Evolutionary conservation across 441 rosid species (phyloP).

Genomic region (Eruca vesicaria): DNA sequence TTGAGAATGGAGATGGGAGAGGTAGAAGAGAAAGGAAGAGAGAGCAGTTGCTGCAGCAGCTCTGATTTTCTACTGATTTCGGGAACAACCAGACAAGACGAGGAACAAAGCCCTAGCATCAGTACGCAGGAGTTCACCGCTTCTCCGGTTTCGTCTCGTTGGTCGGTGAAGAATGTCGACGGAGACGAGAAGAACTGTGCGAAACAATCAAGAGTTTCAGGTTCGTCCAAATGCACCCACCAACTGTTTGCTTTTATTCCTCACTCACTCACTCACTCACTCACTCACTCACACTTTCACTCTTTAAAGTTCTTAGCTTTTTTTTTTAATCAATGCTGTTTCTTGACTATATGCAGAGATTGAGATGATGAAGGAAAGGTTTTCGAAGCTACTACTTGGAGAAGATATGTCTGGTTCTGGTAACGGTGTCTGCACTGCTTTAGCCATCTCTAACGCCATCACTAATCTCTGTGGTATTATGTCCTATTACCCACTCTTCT

Average conservation of each 20-base stretch:
- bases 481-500: background rate
- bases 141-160: conserved; percentile 57
- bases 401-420: conserved; percentile 99
- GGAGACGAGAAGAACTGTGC: conserved; percentile 39
- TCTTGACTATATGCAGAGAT: conserved; percentile 46
- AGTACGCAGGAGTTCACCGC: conserved; percentile 59
- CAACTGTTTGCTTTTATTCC: conserved; percentile 36
- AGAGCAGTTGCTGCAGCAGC: conserved; percentile 70
- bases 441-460: conserved; percentile 93
- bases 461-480: conserved; percentile 95
- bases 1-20: conserved; percentile 41
- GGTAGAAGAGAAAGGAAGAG: conserved; percentile 44
- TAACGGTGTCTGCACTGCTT: conserved; percentile 89
- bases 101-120: conserved; percentile 60
- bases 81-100: conserved; percentile 53
- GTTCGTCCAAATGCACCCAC: conserved; percentile 34
- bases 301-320: conserved; percentile 13
- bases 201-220: conserved; percentile 64
- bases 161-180: conserved; percentile 48
- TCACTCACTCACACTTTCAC: background rate
- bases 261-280: too few species aligned
- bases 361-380: conserved; percentile 97
- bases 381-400: conserved; percentile 88
- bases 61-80: conserved; percentile 72
- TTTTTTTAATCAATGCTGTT: background rate